Percentiles rank a stretch among this genome's conserved stretches.
Evolutionary conservation across 208 protist genomes (phyloP).

Genomic region (Phytomonas sp.): DNA sequence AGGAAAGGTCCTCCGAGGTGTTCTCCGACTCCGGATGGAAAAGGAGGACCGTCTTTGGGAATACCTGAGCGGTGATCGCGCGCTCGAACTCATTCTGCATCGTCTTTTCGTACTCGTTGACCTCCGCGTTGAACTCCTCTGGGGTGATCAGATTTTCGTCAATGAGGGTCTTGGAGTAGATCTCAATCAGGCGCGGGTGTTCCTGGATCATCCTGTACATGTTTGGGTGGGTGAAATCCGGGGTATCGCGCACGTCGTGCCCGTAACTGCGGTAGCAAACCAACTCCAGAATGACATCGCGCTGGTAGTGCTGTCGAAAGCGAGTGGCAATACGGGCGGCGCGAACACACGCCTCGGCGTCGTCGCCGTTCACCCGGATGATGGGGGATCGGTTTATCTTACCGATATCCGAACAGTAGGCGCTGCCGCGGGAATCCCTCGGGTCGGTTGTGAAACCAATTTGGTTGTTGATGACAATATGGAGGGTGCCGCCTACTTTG

Average conservation of each 20-base stretch:
- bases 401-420: slow-evolving; percentile 96
- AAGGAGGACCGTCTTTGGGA: slow-evolving; percentile 62
- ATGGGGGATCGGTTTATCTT: slow-evolving; percentile 94
- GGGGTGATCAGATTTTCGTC: slow-evolving; percentile 67
- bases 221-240: slow-evolving; percentile 95
- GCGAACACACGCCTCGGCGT: slow-evolving; percentile 91
- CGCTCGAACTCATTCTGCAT: slow-evolving; percentile 78
- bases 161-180: slow-evolving; percentile 86
- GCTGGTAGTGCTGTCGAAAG: slow-evolving; percentile 91
- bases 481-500: slow-evolving; percentile 95
- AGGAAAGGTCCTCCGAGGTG: slow-evolving; percentile 39
- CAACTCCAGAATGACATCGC: slow-evolving; percentile 96
- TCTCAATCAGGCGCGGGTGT: slow-evolving; percentile 79
- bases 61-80: slow-evolving; percentile 73
- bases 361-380: slow-evolving; percentile 98
- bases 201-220: slow-evolving; percentile 92
- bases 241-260: slow-evolving; percentile 97
- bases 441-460: slow-evolving; percentile 98
- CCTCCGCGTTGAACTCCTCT: slow-evolving; percentile 49
- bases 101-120: slow-evolving; percentile 59
- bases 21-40: slow-evolving; percentile 76
- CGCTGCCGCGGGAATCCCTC: slow-evolving; percentile 80
- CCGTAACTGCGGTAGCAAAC: slow-evolving; percentile 95
- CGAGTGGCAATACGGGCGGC: slow-evolving; percentile 83
- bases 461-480: slow-evolving; percentile 99